Percentiles rank a stretch among this genome's conserved stretches.
Evolutionary conservation across 441 rosid species (phyloP).

Genomic region (Euphorbia neoarborescens): DNA sequence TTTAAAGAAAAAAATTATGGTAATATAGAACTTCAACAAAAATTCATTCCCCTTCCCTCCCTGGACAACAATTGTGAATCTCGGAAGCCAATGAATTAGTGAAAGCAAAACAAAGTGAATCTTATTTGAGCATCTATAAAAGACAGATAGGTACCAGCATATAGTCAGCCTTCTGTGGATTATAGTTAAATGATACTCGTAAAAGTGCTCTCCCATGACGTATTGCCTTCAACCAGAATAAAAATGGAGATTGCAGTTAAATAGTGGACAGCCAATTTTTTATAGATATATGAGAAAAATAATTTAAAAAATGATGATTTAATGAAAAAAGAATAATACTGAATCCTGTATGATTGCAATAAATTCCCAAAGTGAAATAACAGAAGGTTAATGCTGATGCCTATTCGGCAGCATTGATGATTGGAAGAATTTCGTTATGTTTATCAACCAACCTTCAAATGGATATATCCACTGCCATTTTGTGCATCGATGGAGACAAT

Average conservation of each 20-base stretch:
- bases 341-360: background rate
- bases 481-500: constrained; percentile 45
- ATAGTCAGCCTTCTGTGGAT: constrained; percentile 61
- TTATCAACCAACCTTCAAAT: constrained; percentile 57
- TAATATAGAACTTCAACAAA: background rate
- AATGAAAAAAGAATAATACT: too few species aligned
- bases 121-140: constrained; percentile 6
- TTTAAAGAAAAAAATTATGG: background rate
- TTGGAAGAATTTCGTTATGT: background rate
- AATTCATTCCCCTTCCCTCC: background rate
- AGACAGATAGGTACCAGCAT: constrained; percentile 46
- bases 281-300: constrained; percentile 10
- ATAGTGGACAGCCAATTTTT: constrained; percentile 10
- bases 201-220: constrained; percentile 75
- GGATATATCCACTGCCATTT: constrained; percentile 37
- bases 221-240: constrained; percentile 53
- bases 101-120: background rate
- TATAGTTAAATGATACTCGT: constrained; percentile 48
- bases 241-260: constrained; percentile 17
- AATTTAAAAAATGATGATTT: too few species aligned
- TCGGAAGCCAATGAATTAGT: background rate
- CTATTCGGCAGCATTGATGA: background rate
- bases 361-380: constrained; percentile 11
- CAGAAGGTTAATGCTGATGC: constrained; percentile 5
- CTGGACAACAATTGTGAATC: background rate